phyloP scores from a whole-genome alignment of 1,284 basidiomycete species.

The Caloboletus firmus region DNA sequence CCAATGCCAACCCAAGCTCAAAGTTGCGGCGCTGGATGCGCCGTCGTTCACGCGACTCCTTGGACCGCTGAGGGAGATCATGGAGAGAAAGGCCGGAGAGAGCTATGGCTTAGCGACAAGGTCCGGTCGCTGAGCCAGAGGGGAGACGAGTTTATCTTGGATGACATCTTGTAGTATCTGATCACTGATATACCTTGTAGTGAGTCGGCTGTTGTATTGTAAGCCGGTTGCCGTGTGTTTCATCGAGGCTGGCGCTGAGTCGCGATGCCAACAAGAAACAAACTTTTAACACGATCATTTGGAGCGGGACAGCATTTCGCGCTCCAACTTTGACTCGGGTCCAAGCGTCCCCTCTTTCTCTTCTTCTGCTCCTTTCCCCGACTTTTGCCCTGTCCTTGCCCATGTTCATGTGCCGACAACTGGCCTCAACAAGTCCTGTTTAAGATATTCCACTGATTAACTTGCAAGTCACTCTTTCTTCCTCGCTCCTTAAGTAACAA shows the following conservation, averaged over 20 bases:
- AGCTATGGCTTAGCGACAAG: conserved; percentile 43
- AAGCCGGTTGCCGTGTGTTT: not conserved
- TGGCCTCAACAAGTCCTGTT: not conserved
- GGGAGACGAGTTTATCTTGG: not conserved
- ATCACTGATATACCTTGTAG: conserved; percentile 8
- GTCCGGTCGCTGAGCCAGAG: conserved; percentile 24
- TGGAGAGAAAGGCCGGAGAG: conserved; percentile 77
- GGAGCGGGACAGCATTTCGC: conserved; percentile 13
- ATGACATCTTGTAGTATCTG: conserved; percentile 11
- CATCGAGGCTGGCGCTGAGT: conserved; percentile 19
- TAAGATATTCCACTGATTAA: not conserved
- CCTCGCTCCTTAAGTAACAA: conserved; percentile 19
- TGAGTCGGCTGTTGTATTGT: not conserved
- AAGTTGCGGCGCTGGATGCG: conserved; percentile 92
- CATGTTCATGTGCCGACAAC: conserved; percentile 14
- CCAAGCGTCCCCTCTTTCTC: not conserved
- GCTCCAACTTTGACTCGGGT: not conserved
- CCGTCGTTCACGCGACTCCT: conserved; percentile 93
- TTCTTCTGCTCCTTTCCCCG: not conserved
- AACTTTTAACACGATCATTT: not conserved
- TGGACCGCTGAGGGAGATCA: conserved; percentile 85
- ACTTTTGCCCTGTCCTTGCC: not conserved
- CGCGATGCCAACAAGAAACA: conserved; percentile 33
- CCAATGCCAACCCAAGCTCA: conserved; percentile 62
- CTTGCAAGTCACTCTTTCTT: conserved; percentile 24